phyloP scores from a whole-genome alignment of 345 rosid genomes.

The Camelina laxa region DNA sequence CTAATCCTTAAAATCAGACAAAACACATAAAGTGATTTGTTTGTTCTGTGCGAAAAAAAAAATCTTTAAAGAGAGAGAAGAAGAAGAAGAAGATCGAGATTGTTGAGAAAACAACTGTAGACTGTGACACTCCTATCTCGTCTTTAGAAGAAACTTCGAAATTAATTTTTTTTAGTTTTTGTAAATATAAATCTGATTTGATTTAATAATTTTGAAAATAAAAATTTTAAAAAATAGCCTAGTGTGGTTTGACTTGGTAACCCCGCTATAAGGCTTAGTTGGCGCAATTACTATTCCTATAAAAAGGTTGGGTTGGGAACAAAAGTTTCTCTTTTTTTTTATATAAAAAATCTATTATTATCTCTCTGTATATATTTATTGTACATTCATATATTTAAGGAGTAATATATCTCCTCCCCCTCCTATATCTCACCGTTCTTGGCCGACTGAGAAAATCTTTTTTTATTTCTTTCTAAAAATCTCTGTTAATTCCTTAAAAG shows the following conservation, averaged over 20 bases:
- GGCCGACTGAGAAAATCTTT: background rate
- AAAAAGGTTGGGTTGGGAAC: constrained; percentile 32
- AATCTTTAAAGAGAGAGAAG: constrained; percentile 21
- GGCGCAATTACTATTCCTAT: constrained; percentile 35
- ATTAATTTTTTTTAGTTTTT: too few species aligned
- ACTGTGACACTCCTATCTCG: constrained; percentile 40
- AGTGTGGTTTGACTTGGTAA: constrained; percentile 27
- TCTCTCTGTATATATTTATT: background rate
- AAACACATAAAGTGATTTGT: constrained; percentile 21
- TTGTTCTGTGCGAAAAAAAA: constrained; percentile 8
- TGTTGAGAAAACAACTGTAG: constrained; percentile 48
- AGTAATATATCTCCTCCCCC: background rate
- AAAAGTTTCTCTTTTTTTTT: constrained; percentile 12
- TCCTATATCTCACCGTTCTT: background rate
- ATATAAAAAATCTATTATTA: background rate
- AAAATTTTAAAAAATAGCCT: background rate
- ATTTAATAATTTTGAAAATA: background rate
- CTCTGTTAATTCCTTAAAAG: too few species aligned
- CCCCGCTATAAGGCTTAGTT: constrained; percentile 26
- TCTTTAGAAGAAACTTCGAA: constrained; percentile 34
- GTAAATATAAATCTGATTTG: background rate
- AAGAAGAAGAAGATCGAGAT: constrained; percentile 28
- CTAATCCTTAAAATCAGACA: constrained; percentile 32
- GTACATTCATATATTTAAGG: background rate
- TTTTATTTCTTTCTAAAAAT: too few species aligned